Conservation (phyloP, 331 rosid species). For the Quercus lobata region DNA sequence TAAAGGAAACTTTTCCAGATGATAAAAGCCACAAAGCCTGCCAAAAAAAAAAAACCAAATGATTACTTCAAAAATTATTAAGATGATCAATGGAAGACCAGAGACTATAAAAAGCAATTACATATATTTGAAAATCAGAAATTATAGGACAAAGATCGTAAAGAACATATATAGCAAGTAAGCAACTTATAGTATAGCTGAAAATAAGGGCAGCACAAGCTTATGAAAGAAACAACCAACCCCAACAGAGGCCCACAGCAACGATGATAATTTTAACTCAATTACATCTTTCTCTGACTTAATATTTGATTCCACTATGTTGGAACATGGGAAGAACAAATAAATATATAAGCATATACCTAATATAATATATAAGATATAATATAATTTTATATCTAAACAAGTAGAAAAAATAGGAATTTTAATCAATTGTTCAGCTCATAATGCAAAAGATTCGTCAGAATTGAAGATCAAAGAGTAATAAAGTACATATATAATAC, state of each 20-base stretch:
- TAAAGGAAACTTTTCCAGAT: conserved; percentile 16
- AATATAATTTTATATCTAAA: not conserved
- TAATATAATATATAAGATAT: not conserved
- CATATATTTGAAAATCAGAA: too few relatives aligned
- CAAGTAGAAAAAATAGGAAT: not conserved
- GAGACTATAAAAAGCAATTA: too few relatives aligned
- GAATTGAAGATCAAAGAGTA: not conserved
- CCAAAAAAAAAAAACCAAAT: conserved; percentile 1
- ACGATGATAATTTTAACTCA: not conserved
- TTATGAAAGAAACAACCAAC: not conserved
- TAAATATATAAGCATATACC: too few relatives aligned
- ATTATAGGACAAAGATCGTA: too few relatives aligned
- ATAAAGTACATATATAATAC: not conserved
- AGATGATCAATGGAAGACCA: not conserved
- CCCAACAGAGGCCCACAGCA: not conserved
- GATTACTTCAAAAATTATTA: not conserved
- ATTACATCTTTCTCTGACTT: too few relatives aligned
- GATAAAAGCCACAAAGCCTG: conserved; percentile 29
- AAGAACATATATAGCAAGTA: not conserved
- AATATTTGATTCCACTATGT: too few relatives aligned
- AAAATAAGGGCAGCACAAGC: not conserved
- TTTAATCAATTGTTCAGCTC: not conserved
- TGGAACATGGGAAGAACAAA: too few relatives aligned
- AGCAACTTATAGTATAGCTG: not conserved
- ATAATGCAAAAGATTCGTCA: not conserved